These are phyloP conservation scores for Thuidium tamariscinum DNA, from an alignment of 225 moss, liverwort and hornwort genomes.

Conservation along the genomic window DNA sequence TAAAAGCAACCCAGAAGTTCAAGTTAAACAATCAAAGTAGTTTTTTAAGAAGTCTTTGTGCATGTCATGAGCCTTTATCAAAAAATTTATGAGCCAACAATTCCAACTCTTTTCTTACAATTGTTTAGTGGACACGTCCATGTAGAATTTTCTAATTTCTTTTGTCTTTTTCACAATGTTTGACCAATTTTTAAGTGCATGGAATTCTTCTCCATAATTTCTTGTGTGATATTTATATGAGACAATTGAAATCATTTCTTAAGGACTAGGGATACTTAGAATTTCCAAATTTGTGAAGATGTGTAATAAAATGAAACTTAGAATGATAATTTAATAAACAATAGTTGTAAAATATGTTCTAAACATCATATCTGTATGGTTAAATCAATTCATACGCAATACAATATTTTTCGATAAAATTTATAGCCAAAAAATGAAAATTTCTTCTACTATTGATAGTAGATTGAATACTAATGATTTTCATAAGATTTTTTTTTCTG, in stretches of 20 bases:
- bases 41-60: not conserved
- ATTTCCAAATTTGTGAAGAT: not conserved
- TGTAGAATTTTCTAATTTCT: not conserved
- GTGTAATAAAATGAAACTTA: not conserved
- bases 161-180: not conserved
- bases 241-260: not conserved
- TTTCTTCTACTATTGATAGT: fast-evolving
- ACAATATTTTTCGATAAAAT: too few species aligned
- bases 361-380: not conserved
- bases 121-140: not conserved
- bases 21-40: not conserved
- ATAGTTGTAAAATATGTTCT: not conserved
- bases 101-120: not conserved
- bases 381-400: not conserved
- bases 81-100: too few species aligned
- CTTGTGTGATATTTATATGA: not conserved
- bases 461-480: not conserved
- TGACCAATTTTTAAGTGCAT: not conserved
- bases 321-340: not conserved
- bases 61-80: too few species aligned
- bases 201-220: too few species aligned
- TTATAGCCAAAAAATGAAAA: not conserved
- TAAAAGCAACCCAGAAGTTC: not conserved
- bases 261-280: fast-evolving
- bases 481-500: not conserved